Percentiles rank a stretch among this genome's conserved stretches.
These are phyloP conservation scores for Dendrobium huoshanense DNA, from an alignment of 106 monocot species.

Conservation along the genomic window DNA sequence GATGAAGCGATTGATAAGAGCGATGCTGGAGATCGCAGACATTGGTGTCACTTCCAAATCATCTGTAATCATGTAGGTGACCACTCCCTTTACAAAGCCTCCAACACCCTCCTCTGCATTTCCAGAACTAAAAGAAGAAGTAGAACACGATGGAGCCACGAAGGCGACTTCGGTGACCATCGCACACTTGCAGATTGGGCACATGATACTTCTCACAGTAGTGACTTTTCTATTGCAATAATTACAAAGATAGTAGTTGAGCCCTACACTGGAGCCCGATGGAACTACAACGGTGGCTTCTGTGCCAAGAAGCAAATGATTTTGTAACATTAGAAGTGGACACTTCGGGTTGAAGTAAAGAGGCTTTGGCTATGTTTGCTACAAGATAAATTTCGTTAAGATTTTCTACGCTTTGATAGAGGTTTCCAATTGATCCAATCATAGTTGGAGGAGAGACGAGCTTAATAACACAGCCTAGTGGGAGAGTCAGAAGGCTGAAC, in stretches of 20 bases:
- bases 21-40: constrained; percentile 21
- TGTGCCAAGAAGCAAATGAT: neutral
- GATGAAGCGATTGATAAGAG: constrained; percentile 22
- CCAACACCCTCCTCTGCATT: neutral
- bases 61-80: constrained; percentile 39
- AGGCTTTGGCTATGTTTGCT: neutral
- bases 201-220: neutral
- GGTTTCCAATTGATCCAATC: constrained; percentile 5
- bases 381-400: constrained; percentile 4
- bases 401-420: constrained; percentile 9
- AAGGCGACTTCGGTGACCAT: neutral
- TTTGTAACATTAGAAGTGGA: neutral
- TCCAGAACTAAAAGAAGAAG: too few relatives aligned
- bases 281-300: too few relatives aligned
- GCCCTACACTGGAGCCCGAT: neutral
- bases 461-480: constrained; percentile 21
- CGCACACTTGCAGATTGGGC: neutral
- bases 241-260: neutral
- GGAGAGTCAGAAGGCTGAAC: constrained; percentile 20
- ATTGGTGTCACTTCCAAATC: constrained; percentile 25
- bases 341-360: neutral
- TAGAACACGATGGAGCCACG: too few relatives aligned
- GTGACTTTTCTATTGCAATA: neutral
- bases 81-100: constrained; percentile 18
- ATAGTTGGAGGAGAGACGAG: constrained; percentile 10